Percentiles rank a stretch among this genome's conserved stretches.
These are phyloP conservation scores for Syzygium malaccense DNA, from an alignment of 441 rosid genomes.

Conservation along the genomic window DNA sequence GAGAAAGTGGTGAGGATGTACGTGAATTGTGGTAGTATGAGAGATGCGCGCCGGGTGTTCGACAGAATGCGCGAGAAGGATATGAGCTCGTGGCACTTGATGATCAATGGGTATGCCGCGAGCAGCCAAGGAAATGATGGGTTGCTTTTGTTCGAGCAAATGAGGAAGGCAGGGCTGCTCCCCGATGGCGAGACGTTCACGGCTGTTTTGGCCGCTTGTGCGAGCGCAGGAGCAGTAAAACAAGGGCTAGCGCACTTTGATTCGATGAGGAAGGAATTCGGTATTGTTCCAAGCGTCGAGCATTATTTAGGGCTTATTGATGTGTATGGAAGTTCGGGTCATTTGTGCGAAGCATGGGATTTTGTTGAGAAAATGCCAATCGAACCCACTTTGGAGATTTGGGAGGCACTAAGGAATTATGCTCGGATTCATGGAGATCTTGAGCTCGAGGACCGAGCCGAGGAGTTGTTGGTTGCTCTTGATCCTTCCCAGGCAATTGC, in stretches of 20 bases:
- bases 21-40: background rate
- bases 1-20: background rate
- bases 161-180: background rate
- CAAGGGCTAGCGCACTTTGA: background rate
- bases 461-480: background rate
- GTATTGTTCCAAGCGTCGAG: background rate
- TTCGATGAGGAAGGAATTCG: background rate
- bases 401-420: background rate
- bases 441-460: background rate
- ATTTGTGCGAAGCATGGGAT: conserved; percentile 8
- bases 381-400: background rate
- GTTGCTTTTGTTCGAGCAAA: background rate
- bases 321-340: background rate
- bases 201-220: background rate
- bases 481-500: background rate
- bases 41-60: conserved; percentile 7
- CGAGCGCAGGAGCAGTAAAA: background rate
- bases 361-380: conserved; percentile 1
- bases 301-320: background rate
- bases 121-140: background rate
- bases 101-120: background rate
- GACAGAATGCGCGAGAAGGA: conserved; percentile 1
- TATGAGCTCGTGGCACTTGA: background rate
- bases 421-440: conserved; percentile 4
- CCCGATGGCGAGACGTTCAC: background rate